phyloP scores from a whole-genome alignment of 768 basidiomycete genomes.

The Tricholoma sp. region DNA sequence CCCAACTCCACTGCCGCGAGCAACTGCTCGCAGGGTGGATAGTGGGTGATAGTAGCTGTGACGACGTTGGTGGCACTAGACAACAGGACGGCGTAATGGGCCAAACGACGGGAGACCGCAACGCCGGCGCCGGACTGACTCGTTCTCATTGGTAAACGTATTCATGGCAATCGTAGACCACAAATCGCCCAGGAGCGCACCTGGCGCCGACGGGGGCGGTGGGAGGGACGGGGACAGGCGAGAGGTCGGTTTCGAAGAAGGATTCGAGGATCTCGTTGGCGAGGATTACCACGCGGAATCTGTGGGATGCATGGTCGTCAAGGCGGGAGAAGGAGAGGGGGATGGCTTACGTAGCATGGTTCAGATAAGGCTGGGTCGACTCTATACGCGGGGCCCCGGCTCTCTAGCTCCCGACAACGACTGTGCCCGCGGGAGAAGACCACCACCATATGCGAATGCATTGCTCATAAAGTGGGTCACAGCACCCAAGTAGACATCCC shows the following conservation, averaged over 20 bases:
- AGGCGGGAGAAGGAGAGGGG: neutral
- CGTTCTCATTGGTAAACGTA: too few species aligned
- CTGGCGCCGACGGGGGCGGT: too few species aligned
- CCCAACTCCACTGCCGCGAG: too few species aligned
- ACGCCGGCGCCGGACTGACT: too few species aligned
- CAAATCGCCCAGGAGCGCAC: conserved; percentile 75
- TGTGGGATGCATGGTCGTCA: conserved; percentile 20
- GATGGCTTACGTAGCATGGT: conserved; percentile 65
- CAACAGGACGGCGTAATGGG: too few species aligned
- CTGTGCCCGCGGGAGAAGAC: conserved; percentile 59
- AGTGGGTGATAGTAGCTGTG: too few species aligned
- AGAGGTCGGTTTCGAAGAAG: conserved; percentile 92
- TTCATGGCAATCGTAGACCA: conserved; percentile 91
- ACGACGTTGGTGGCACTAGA: too few species aligned
- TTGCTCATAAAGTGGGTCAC: conserved; percentile 98
- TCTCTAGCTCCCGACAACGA: too few species aligned
- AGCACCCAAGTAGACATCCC: conserved; percentile 94
- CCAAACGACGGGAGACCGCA: too few species aligned
- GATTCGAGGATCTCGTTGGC: conserved; percentile 95
- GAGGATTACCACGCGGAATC: conserved; percentile 98
- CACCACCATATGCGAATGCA: conserved; percentile 96
- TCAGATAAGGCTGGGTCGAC: conserved; percentile 84
- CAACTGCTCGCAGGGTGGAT: too few species aligned
- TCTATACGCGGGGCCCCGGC: conserved; percentile 36
- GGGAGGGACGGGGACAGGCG: too few species aligned